Percentiles rank a stretch among this genome's conserved stretches.
Evolutionary conservation across 768 basidiomycete genomes (phyloP).

Genomic region (Mycena filopes): DNA sequence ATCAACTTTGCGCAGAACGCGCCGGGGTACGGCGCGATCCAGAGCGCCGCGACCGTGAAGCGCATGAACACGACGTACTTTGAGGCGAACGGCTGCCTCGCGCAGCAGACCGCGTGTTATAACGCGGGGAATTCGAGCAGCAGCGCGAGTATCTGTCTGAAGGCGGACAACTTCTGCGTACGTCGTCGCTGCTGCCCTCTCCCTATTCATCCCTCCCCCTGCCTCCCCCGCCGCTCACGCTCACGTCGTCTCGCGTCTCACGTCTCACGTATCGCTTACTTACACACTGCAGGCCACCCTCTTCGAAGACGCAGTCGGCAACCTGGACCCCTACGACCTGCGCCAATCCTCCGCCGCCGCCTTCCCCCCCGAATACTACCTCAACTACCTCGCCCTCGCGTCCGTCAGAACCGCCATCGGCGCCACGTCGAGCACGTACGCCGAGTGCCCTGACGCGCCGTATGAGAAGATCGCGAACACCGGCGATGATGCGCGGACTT

Average conservation of each 20-base stretch:
- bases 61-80: constrained; percentile 60
- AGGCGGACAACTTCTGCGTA: constrained; percentile 68
- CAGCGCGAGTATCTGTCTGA: constrained; percentile 60
- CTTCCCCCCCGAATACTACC: constrained; percentile 69
- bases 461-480: constrained; percentile 57
- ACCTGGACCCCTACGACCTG: constrained; percentile 66
- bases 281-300: constrained; percentile 33
- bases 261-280: neutral
- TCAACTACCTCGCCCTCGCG: constrained; percentile 50
- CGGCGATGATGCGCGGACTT: constrained; percentile 71
- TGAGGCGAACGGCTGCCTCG: constrained; percentile 59
- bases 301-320: constrained; percentile 59
- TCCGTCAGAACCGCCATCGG: constrained; percentile 58
- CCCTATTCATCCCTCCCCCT: no score
- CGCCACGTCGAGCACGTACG: constrained; percentile 55
- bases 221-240: neutral
- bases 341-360: constrained; percentile 60
- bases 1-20: constrained; percentile 69
- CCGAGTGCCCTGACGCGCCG: constrained; percentile 59
- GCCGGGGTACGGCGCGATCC: constrained; percentile 73
- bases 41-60: constrained; percentile 54
- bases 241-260: no score
- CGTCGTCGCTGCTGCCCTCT: no score
- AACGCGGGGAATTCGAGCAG: constrained; percentile 57
- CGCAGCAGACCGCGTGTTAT: constrained; percentile 65